Conservation (phyloP, 169 alveolate genomes). For the Besnoitia besnoiti region DNA sequence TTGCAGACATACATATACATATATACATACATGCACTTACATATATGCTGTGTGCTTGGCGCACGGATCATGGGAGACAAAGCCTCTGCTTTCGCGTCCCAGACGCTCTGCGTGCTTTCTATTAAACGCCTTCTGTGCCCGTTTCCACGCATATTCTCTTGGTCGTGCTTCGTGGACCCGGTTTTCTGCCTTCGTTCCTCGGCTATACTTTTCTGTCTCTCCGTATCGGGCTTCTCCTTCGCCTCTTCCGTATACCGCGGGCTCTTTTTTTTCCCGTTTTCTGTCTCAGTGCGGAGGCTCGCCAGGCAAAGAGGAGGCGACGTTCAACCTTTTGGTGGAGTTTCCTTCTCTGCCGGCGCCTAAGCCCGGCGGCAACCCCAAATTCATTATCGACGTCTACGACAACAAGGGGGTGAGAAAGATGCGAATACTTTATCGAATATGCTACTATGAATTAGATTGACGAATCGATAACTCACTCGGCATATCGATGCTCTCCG, state of each 20-base stretch:
- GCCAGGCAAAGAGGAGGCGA: conserved; percentile 51
- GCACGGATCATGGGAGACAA: too few species aligned
- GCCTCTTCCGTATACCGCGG: neutral
- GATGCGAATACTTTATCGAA: too few species aligned
- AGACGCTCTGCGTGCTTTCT: too few species aligned
- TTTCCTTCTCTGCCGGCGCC: conserved; percentile 55
- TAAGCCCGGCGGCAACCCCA: conserved; percentile 47
- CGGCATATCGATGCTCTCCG: too few species aligned
- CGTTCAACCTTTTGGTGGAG: conserved; percentile 41
- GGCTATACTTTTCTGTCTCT: neutral
- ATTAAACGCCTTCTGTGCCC: too few species aligned
- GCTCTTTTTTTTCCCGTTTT: neutral
- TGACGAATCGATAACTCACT: too few species aligned
- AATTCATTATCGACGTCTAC: conserved; percentile 53
- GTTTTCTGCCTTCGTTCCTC: neutral
- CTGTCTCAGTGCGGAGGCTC: conserved; percentile 51
- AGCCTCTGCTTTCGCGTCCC: too few species aligned
- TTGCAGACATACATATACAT: too few species aligned
- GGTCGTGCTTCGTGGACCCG: neutral
- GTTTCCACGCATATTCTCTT: neutral
- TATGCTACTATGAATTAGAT: too few species aligned
- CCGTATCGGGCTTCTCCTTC: neutral
- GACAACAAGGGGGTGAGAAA: conserved; percentile 50
- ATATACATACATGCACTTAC: too few species aligned
- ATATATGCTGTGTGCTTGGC: too few species aligned